phyloP scores from a whole-genome alignment of 768 basidiomycete genomes.

The Cubamyces sp. region DNA sequence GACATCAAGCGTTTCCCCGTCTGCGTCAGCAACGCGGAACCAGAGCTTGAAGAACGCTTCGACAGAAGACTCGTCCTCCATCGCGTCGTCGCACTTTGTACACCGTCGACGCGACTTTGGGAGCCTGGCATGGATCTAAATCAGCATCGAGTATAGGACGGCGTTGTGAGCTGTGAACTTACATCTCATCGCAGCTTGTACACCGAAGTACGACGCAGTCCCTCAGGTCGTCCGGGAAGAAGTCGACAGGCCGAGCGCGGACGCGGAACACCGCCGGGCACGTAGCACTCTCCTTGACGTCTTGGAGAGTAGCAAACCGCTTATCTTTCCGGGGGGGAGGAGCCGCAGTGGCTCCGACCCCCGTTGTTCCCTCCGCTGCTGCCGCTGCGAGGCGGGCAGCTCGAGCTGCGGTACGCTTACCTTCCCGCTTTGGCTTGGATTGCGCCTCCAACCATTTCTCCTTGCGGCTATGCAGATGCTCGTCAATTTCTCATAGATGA shows the following conservation, averaged over 20 bases:
- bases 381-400: conserved; percentile 10
- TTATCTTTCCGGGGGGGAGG: neutral
- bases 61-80: conserved; percentile 44
- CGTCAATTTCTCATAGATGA: neutral
- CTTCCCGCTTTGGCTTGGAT: conserved; percentile 16
- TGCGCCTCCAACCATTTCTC: conserved; percentile 36
- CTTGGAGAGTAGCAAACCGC: conserved; percentile 5
- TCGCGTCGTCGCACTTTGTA: conserved; percentile 52
- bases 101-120: conserved; percentile 46
- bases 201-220: conserved; percentile 56
- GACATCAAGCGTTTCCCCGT: conserved; percentile 46
- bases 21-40: conserved; percentile 55
- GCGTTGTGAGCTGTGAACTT: conserved; percentile 22
- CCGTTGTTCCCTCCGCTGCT: neutral
- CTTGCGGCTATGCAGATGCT: conserved; percentile 35
- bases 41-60: conserved; percentile 53
- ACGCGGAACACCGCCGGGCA: conserved; percentile 45
- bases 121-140: conserved; percentile 41
- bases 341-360: neutral
- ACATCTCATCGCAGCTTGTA: conserved; percentile 56
- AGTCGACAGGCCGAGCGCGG: conserved; percentile 56
- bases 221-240: conserved; percentile 52
- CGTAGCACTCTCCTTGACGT: conserved; percentile 11
- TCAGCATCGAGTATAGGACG: neutral
- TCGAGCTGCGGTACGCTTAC: conserved; percentile 9